Evolutionary conservation across 352 stramenopile genomes (phyloP).

Genomic region (Pythium brassicae): DNA sequence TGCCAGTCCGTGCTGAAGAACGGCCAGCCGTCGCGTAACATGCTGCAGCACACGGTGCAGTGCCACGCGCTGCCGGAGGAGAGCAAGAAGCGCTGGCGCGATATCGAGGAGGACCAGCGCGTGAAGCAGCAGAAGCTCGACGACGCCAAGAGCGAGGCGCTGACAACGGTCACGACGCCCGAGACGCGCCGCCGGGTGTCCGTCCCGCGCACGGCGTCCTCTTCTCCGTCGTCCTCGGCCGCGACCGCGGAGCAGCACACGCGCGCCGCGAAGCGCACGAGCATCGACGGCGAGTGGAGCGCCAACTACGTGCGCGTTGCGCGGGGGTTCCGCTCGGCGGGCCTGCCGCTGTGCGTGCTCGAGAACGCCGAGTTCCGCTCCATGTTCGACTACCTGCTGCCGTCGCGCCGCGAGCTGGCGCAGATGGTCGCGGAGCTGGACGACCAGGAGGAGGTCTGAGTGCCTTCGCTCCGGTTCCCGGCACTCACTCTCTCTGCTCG

Average conservation of each 20-base stretch:
- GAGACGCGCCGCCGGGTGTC: not conserved
- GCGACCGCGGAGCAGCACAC: not conserved
- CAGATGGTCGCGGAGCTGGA: not conserved
- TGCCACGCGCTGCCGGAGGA: conserved; percentile 1
- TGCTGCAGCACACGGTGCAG: not conserved
- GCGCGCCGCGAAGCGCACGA: not conserved
- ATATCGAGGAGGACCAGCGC: conserved; percentile 1
- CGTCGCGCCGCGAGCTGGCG: not conserved
- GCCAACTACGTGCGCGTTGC: not conserved
- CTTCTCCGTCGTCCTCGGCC: not conserved
- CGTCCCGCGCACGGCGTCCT: not conserved
- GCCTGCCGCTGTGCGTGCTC: not conserved
- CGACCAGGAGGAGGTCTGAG: not conserved
- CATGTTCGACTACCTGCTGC: conserved; percentile 1
- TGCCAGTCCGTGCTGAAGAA: not conserved
- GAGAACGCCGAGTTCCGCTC: conserved; percentile 1
- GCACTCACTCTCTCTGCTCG: too few species aligned
- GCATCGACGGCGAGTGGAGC: not conserved
- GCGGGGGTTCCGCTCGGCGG: not conserved
- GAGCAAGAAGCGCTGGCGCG: not conserved
- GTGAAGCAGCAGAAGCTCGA: not conserved
- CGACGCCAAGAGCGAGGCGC: not conserved
- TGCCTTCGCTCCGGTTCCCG: not conserved
- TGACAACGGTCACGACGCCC: not conserved
- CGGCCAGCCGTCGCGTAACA: not conserved